Evolutionary conservation across 352 stramenopile genomes (phyloP).

Genomic region (Phytophthora lateralis): DNA sequence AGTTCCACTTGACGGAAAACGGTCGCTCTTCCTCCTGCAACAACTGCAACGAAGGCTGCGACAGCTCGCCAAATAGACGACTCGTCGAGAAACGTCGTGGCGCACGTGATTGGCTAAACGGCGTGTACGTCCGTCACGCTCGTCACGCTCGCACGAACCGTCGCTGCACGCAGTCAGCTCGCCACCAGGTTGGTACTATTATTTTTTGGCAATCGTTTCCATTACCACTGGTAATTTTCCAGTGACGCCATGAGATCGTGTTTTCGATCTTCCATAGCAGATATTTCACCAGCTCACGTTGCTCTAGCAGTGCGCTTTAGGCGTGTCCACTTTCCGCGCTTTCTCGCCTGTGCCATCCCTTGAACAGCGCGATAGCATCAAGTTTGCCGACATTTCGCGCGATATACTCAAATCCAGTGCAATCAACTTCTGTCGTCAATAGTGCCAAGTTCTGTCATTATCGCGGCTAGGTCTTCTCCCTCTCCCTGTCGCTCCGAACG

Average conservation of each 20-base stretch:
- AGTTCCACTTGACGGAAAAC: constrained; percentile 33
- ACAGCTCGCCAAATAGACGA: constrained; percentile 21
- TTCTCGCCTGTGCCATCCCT: background rate
- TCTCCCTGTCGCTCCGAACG: constrained; percentile 34
- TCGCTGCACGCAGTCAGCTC: constrained; percentile 25
- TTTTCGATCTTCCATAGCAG: background rate
- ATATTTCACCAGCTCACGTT: background rate
- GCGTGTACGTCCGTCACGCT: constrained; percentile 68
- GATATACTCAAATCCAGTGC: constrained; percentile 8
- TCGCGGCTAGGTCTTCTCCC: constrained; percentile 26
- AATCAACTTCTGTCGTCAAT: background rate
- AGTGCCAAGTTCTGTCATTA: constrained; percentile 24
- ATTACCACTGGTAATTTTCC: no score
- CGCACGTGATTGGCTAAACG: constrained; percentile 29
- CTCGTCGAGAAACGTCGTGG: constrained; percentile 14
- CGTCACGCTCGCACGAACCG: constrained; percentile 54
- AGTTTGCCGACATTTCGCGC: background rate
- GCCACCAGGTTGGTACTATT: constrained; percentile 23
- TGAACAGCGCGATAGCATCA: background rate
- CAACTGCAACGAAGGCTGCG: constrained; percentile 2
- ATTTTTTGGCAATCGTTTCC: no score
- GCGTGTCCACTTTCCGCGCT: background rate
- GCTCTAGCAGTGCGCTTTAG: no score
- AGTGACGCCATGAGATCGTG: no score
- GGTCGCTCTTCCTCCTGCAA: constrained; percentile 4